Percentiles rank a stretch among this genome's conserved stretches.
Evolutionary conservation across 306 rosid genomes (phyloP).

Genomic region (Oemleria cerasiformis): DNA sequence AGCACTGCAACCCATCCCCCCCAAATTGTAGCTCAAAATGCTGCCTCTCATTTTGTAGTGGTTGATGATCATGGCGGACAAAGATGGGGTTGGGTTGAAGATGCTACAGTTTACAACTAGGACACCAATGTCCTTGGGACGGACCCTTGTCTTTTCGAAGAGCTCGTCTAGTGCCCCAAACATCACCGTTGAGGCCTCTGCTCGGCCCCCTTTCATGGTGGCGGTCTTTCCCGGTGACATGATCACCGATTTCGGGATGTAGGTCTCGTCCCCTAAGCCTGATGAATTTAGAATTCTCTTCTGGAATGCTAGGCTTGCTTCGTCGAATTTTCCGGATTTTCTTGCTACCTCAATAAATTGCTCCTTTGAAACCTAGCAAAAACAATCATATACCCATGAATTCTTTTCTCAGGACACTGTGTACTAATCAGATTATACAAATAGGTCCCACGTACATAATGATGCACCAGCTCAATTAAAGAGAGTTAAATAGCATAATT

Average conservation of each 20-base stretch:
- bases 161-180: slow-evolving; percentile 94
- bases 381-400: background rate
- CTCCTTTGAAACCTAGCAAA: slow-evolving; percentile 60
- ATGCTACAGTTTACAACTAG: slow-evolving; percentile 92
- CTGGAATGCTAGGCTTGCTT: slow-evolving; percentile 62
- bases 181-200: slow-evolving; percentile 81
- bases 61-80: slow-evolving; percentile 95
- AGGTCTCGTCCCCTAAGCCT: slow-evolving; percentile 86
- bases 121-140: slow-evolving; percentile 83
- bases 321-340: slow-evolving; percentile 80
- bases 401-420: background rate
- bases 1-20: slow-evolving; percentile 98
- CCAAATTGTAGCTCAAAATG: slow-evolving; percentile 84
- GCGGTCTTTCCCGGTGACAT: slow-evolving; percentile 48
- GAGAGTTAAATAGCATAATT: too few relatives aligned
- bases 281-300: slow-evolving; percentile 64
- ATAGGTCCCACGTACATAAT: too few relatives aligned
- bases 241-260: slow-evolving; percentile 67
- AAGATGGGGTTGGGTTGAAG: slow-evolving; percentile 92
- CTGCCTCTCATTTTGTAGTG: slow-evolving; percentile 98
- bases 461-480: too few relatives aligned
- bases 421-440: too few relatives aligned
- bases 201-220: slow-evolving; percentile 92
- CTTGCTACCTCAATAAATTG: slow-evolving; percentile 69
- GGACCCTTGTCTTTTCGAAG: slow-evolving; percentile 67